A percentile compares a stretch with the other conserved stretches of the same genome.
These are phyloP conservation scores for Periglandula ipomoeae DNA, from an alignment of 2,329 filamentous ascomycete species.

Conservation along the genomic window DNA sequence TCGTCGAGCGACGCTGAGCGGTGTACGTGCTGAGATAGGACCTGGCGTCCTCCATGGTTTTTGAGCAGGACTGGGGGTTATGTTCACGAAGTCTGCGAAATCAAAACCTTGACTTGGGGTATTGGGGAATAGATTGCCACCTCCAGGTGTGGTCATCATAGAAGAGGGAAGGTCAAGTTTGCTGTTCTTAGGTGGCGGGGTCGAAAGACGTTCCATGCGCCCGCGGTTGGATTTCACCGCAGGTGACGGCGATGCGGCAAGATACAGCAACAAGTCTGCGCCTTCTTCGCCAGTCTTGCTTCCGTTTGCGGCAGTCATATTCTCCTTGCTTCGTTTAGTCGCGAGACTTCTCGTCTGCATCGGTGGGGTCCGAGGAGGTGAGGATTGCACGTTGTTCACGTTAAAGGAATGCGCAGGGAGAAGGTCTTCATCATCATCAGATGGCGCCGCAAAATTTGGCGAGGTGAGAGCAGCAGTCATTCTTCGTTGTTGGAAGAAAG, in stretches of 20 bases:
- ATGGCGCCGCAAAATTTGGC: constrained; percentile 51
- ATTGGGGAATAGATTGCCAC: constrained; percentile 57
- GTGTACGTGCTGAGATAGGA: constrained; percentile 44
- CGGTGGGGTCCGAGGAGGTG: constrained; percentile 77
- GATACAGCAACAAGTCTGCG: constrained; percentile 69
- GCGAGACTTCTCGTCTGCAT: constrained; percentile 45
- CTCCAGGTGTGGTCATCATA: constrained; percentile 81
- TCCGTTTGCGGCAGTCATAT: constrained; percentile 30
- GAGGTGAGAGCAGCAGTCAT: constrained; percentile 55
- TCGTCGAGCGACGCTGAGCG: constrained; percentile 59
- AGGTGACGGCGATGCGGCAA: constrained; percentile 85
- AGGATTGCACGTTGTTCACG: constrained; percentile 56
- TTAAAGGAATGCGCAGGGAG: constrained; percentile 69
- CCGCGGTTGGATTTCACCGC: constrained; percentile 45
- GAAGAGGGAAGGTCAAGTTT: constrained; percentile 67
- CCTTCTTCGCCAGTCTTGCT: constrained; percentile 68
- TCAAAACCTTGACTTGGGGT: constrained; percentile 83
- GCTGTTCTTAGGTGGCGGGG: constrained; percentile 61
- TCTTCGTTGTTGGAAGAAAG: constrained; percentile 66
- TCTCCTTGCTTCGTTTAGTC: constrained; percentile 39
- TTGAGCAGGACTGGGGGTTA: constrained; percentile 91
- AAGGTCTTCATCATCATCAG: constrained; percentile 77
- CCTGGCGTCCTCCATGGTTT: constrained; percentile 77
- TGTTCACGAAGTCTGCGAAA: constrained; percentile 94
- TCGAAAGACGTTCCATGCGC: constrained; percentile 61